These are phyloP conservation scores for Cladosporium austrohemisphaericum DNA, from an alignment of 2,329 filamentous ascomycete genomes.

Conservation along the genomic window DNA sequence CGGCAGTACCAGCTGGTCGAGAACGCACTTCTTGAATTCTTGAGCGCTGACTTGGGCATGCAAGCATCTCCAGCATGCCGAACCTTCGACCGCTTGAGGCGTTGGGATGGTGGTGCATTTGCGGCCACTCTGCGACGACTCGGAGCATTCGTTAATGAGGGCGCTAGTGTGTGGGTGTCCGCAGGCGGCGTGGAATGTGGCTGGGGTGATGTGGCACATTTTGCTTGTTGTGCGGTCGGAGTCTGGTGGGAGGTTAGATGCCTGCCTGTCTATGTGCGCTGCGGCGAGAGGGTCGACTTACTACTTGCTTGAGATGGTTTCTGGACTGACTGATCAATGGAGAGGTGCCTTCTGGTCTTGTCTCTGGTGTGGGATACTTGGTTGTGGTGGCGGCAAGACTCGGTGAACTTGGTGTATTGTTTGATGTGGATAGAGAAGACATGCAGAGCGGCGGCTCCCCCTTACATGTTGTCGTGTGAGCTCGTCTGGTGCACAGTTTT, in stretches of 20 bases:
- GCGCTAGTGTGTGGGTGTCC: slow-evolving; percentile 4
- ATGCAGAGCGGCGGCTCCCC: too few species aligned
- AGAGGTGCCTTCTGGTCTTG: too few species aligned
- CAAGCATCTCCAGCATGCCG: background rate
- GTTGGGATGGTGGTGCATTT: background rate
- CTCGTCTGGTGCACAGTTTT: too few species aligned
- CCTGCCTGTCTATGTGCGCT: too few species aligned
- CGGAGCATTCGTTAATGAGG: background rate
- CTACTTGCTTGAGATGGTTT: too few species aligned
- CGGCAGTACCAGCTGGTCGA: background rate
- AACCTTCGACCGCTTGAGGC: background rate
- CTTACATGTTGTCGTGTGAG: too few species aligned
- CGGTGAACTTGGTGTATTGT: too few species aligned
- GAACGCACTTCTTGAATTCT: background rate
- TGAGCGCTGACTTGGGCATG: background rate
- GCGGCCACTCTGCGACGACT: background rate
- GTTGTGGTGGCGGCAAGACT: too few species aligned
- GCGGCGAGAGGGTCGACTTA: too few species aligned
- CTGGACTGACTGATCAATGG: too few species aligned
- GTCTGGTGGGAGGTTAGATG: background rate
- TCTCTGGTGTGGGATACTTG: too few species aligned
- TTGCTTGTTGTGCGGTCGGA: background rate
- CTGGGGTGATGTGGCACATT: slow-evolving; percentile 4
- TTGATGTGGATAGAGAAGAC: too few species aligned
- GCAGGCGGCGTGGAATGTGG: background rate